phyloP scores from a whole-genome alignment of 441 rosid species.

The Populus trichocarpa region DNA sequence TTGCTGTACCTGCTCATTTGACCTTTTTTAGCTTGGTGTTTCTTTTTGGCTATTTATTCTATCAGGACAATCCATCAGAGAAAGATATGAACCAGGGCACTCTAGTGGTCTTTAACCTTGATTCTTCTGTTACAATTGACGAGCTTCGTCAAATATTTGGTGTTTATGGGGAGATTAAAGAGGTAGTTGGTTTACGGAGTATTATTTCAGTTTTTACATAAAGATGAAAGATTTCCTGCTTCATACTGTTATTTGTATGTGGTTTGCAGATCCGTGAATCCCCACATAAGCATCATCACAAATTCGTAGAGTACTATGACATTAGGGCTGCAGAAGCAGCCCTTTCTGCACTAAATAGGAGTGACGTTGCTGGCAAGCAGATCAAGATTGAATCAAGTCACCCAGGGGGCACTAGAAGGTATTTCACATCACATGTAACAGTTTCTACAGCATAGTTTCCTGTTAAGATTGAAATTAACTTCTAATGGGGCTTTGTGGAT shows the following conservation, averaged over 20 bases:
- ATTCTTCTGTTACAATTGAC: constrained; percentile 53
- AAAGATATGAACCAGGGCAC: constrained; percentile 54
- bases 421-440: constrained; percentile 8
- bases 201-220: constrained; percentile 12
- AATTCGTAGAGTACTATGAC: constrained; percentile 54
- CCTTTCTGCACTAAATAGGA: constrained; percentile 42
- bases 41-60: constrained; percentile 12
- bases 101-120: constrained; percentile 49
- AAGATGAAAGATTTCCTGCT: not conserved
- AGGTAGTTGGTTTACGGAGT: constrained; percentile 28
- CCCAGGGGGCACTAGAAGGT: constrained; percentile 40
- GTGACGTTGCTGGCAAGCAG: constrained; percentile 54
- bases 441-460: not conserved
- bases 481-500: not conserved
- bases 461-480: not conserved
- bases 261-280: constrained; percentile 49
- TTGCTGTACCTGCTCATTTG: constrained; percentile 7
- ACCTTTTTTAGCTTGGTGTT: constrained; percentile 1
- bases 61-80: constrained; percentile 51
- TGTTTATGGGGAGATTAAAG: constrained; percentile 58
- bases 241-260: constrained; percentile 7
- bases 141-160: constrained; percentile 55
- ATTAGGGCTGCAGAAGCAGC: constrained; percentile 64
- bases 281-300: constrained; percentile 39
- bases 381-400: constrained; percentile 50